Evolutionary conservation across 2,329 filamentous ascomycete genomes (phyloP), one percentile per base, ranked within the genome.

Genomic region (Aspergillus terreus): DNA sequence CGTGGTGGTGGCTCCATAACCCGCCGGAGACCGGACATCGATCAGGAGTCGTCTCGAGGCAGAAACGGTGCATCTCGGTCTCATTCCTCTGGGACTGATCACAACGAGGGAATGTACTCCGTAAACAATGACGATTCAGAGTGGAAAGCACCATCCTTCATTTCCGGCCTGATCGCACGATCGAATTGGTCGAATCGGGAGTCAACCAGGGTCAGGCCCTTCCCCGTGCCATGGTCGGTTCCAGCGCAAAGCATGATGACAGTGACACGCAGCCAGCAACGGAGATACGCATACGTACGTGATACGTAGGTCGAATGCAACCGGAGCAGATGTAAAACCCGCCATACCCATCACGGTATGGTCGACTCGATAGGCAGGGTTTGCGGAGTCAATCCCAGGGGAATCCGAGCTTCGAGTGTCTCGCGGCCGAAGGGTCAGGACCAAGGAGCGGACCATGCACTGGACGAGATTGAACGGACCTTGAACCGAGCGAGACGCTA

Each of bases 1-100:
- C 57, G 55, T 55, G 54, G 55, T 55, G 54, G 55, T 63, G 58
- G 57, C 56, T 58, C 35, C 51, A 56, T 55, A 61, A 61, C 58
- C 61, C 56, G 60, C 62, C 58, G 61, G 63, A 61, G 62, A 61
- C 58, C 58, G 56, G 58, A 55, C 57, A 23, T 59, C 35, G 35
- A 55, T 38, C 27, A 6, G 23, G 23, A 23, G 23, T 23, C 23
- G 23, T 23, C 23, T 23, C 4, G 5, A 23, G 23, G 23, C 23
- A 23, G 23, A 23, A 4, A 23, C 23, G 6, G 23, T 23, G 23
- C 23, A 23, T 23, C 5, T 6, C 23, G 23, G 4, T 23, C 23
- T 23, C 23, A 23, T 23, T 23, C 23, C 5, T 6, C 23, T 6
- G 5, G 35, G 3, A 38, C 15, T 17, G 54, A 61, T 58, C 55